Evolutionary conservation across 176 grass and related monocot species (phyloP).

Genomic region (Puccinellia tenuiflora): DNA sequence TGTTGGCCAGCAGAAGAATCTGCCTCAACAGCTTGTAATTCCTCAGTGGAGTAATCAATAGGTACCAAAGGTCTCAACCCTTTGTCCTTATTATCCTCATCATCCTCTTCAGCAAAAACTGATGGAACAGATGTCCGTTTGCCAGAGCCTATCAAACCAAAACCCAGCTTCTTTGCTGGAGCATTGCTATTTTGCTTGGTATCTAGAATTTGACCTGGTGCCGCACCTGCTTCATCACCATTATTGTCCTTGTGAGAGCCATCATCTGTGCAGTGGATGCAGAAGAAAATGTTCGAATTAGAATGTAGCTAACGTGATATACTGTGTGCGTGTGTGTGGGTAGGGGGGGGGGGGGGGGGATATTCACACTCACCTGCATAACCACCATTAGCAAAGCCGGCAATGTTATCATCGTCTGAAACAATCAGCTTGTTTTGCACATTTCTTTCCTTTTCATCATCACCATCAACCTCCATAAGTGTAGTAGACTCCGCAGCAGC

Average conservation of each 20-base stretch:
- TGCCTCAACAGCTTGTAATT: conserved; percentile 67
- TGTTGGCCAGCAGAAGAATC: conserved; percentile 44
- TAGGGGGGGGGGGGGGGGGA: no score
- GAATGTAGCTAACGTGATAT: not conserved
- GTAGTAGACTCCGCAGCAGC: conserved; percentile 31
- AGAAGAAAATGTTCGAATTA: not conserved
- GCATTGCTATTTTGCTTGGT: conserved; percentile 60
- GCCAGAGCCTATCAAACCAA: conserved; percentile 82
- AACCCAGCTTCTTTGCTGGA: conserved; percentile 81
- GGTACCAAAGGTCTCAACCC: conserved; percentile 82
- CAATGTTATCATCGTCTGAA: conserved; percentile 31
- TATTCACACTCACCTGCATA: conserved; percentile 37
- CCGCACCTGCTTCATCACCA: conserved; percentile 30
- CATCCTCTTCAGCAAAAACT: conserved; percentile 86
- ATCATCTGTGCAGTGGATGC: conserved; percentile 36
- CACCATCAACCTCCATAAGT: conserved; percentile 61
- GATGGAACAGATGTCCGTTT: conserved; percentile 84
- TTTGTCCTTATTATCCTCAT: conserved; percentile 71
- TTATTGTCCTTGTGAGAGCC: conserved; percentile 35
- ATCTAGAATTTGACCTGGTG: conserved; percentile 28
- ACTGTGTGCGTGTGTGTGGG: no score
- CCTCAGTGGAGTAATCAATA: conserved; percentile 94
- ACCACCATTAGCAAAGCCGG: conserved; percentile 30
- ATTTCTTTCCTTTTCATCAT: conserved; percentile 45
- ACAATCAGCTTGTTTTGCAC: conserved; percentile 34